Evolutionary conservation across 2,329 filamentous ascomycete species (phyloP), one percentile per base, ranked within the genome.

Genomic region (Curvularia eragrostidis): DNA sequence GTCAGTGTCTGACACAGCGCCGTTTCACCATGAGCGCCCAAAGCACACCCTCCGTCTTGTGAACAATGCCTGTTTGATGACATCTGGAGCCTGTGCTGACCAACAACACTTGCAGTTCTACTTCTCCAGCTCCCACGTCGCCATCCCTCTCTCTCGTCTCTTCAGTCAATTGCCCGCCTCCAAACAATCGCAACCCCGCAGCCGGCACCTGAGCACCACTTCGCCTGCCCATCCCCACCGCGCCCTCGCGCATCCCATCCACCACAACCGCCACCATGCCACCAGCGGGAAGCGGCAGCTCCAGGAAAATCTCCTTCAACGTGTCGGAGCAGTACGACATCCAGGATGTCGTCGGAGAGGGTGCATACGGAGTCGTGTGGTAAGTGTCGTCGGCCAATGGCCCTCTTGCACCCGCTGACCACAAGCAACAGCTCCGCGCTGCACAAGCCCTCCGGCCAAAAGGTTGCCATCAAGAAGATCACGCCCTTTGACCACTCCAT

Each of bases 391-490:
- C 39, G 43, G 42, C 53, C 54, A 43, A 47, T 53, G 51, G 34
- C 30, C 34, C 32, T 18, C n/a, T 4, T 57, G 21, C 50, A 15
- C 23, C 41, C 59, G 42, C 64, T 76, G 56, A 77, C 61, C 36
- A 19, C 21, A 28, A 39, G 43, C 61, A 23, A 46, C 70, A 97
- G 93, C 82, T 99, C 95, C 60, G 95, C 95, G 56, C 89, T 98
- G 68, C 95, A 99, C 84, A 98, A 98, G 82, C 95, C 95, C 21
- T 98, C 95, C 0, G 89, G 93, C 63, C 95, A 99, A 80, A 98
- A 98, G 81, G 95, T 99, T 59, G 95, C 95, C 61, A 99, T 99
- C 84, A 99, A 99, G 85, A 99, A 99, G 86, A 99, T 99, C 73
- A 98, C 93, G 0, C 95, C 95, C 5, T 99, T 99, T 79, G 95